Percentiles rank a stretch among this genome's conserved stretches.
Conservation (phyloP, 2,329 filamentous ascomycete species). For the Neofusicoccum ribis region DNA sequence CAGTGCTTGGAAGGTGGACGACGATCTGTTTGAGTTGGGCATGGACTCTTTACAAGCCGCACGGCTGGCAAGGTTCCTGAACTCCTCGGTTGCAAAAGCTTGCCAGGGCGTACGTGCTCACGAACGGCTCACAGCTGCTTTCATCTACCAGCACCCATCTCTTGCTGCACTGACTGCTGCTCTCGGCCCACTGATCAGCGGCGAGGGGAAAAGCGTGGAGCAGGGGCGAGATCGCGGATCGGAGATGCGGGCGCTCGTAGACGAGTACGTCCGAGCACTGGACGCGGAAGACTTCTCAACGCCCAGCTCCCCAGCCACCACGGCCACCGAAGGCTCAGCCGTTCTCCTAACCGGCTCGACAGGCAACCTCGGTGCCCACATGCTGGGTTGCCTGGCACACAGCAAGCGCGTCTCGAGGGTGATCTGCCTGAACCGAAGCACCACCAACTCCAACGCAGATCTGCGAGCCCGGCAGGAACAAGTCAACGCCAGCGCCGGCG, state of each 20-base stretch:
- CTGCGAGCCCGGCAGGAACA: not conserved
- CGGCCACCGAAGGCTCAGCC: too few species aligned
- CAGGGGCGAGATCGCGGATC: not conserved
- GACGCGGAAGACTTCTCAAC: not conserved
- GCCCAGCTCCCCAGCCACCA: too few species aligned
- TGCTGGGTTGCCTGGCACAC: not conserved
- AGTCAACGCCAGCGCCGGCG: not conserved
- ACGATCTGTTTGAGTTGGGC: conserved; percentile 36
- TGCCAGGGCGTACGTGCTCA: too few species aligned
- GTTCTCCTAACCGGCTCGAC: not conserved
- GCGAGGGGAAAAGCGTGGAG: not conserved
- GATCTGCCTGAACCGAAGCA: not conserved
- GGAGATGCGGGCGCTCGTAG: not conserved
- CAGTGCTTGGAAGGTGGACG: not conserved
- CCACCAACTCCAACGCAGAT: not conserved
- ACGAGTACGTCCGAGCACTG: not conserved
- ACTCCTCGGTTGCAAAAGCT: not conserved
- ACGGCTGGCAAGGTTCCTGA: conserved; percentile 11
- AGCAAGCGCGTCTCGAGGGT: not conserved
- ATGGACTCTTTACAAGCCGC: conserved; percentile 44
- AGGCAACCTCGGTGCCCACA: not conserved
- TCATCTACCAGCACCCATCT: not conserved
- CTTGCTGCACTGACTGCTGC: not conserved
- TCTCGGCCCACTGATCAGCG: not conserved
- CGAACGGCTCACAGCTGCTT: not conserved